Base-by-base conservation (phyloP, 768 basidiomycete species). In the Lactarius vividus region DNA sequence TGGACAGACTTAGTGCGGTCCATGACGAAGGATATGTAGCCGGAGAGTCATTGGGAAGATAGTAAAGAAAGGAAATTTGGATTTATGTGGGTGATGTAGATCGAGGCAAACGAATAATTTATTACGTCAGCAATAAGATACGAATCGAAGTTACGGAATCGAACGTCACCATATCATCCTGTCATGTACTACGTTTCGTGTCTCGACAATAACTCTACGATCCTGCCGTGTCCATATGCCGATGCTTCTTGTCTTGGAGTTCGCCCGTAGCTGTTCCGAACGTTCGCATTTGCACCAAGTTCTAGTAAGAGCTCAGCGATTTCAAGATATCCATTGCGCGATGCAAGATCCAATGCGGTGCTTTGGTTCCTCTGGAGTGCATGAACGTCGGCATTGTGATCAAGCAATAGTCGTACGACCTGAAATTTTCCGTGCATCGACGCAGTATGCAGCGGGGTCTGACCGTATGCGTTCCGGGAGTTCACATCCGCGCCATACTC, bases 261-360 rank as follows among this genome's bases (percentile, higher is more conserved):
- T 26, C 49, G 23, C 13, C 49, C 23, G 6, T 15, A 15, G 5
- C 23, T 13, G 26, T 52, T 52, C 2, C 26, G 49, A 28, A 15
- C 49, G 15, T 28, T 28, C 13, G n/a, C 13, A 15, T 52, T 3
- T 52, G 49, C 23, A 15, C 49, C 49, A 52, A 13, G 49, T 15
- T 52, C 26, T 52, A 52, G 13, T 16, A 52, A 52, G 26, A 52
- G 49, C 26, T 26, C 13, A 15, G 13, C 26, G 15, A 52, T 26
- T 13, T 52, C 23, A 2, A 52, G 49, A 26, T 16, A 0, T 4
- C 46, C 63, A 28, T 3, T 20, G 23, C 11, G 7, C 13, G 63
- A 37, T 9, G 63, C 63, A 33, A 23, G 33, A 31, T 63, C 26
- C n/a, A 63, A 31, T 1, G 63, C 40, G 6, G 46, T 63, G n/a